Percentiles rank a stretch among this genome's conserved stretches.
phyloP scores from a whole-genome alignment of 768 basidiomycete genomes.

The Russula ochroleuca region DNA sequence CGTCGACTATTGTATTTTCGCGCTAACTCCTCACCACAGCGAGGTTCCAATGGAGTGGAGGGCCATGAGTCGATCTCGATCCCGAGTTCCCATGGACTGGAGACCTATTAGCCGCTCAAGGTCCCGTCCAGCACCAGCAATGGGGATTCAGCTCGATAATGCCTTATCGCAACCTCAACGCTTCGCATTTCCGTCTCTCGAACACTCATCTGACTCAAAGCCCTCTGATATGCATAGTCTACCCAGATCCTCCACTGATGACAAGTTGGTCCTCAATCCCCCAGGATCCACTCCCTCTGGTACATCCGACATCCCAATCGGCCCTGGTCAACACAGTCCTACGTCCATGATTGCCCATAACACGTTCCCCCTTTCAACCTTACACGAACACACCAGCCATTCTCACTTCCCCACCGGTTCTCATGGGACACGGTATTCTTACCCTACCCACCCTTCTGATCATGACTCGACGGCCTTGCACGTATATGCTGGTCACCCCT shows the following conservation, averaged over 20 bases:
- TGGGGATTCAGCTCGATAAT: slow-evolving; percentile 30
- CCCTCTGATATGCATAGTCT: slow-evolving; percentile 48
- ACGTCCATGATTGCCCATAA: slow-evolving; percentile 28
- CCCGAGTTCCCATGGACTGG: slow-evolving; percentile 92
- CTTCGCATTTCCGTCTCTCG: slow-evolving; percentile 28
- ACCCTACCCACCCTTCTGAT: slow-evolving; percentile 12
- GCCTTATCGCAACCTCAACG: slow-evolving; percentile 28
- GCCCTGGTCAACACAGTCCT: slow-evolving; percentile 34
- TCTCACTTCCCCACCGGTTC: slow-evolving; percentile 5
- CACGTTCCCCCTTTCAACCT: slow-evolving; percentile 23
- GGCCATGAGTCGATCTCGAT: slow-evolving; percentile 84
- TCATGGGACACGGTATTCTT: slow-evolving; percentile 20
- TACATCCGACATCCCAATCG: slow-evolving; percentile 33
- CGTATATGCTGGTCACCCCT: slow-evolving; percentile 42
- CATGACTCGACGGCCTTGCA: slow-evolving; percentile 9
- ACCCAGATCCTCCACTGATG: slow-evolving; percentile 28
- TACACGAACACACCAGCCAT: slow-evolving; percentile 23
- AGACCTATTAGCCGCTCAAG: slow-evolving; percentile 71
- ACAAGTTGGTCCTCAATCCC: slow-evolving; percentile 28
- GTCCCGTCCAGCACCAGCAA: slow-evolving; percentile 63
- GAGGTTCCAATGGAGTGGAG: slow-evolving; percentile 87
- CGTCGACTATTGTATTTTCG: slow-evolving; percentile 25
- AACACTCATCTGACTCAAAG: slow-evolving; percentile 25
- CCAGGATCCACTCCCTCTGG: slow-evolving; percentile 24
- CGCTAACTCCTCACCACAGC: slow-evolving; percentile 37